Conservation (phyloP, 345 rosid species). For the Heritiera littoralis region DNA sequence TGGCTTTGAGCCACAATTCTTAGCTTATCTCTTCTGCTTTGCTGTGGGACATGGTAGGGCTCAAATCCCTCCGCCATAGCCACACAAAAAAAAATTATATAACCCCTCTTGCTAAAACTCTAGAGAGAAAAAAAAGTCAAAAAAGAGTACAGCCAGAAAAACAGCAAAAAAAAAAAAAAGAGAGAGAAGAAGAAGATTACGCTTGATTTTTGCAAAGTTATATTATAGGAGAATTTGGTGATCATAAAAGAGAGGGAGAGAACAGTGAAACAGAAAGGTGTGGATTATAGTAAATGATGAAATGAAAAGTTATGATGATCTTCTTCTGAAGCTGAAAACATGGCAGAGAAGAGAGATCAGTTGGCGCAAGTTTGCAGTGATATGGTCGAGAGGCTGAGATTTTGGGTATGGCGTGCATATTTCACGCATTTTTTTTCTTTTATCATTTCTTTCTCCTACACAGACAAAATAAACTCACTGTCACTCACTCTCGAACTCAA, state of each 20-base stretch:
- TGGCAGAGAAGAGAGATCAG: conserved; percentile 38
- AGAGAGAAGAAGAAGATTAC: not conserved
- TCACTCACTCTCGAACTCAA: not conserved
- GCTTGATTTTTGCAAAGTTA: not conserved
- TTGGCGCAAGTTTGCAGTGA: conserved; percentile 35
- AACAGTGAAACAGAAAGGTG: not conserved
- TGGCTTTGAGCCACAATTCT: conserved; percentile 51
- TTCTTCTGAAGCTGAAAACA: conserved; percentile 36
- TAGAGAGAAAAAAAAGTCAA: not conserved
- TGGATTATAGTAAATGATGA: conserved; percentile 35
- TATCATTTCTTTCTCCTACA: not conserved
- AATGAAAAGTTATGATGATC: conserved; percentile 59
- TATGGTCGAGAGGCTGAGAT: conserved; percentile 39
- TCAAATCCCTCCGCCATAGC: conserved; percentile 80
- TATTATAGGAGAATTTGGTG: not conserved
- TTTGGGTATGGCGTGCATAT: conserved; percentile 26
- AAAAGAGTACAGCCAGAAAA: not conserved
- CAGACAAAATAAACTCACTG: not conserved
- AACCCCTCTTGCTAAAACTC: conserved; percentile 1
- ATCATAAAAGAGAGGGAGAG: not conserved
- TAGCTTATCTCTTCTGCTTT: conserved; percentile 86
- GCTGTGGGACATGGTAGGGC: conserved; percentile 93
- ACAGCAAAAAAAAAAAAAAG: not conserved
- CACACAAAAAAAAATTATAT: not conserved
- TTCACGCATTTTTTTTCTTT: conserved; percentile 29